Conservation (phyloP, 78 protist species). For the Dictyostelium purpureum region DNA sequence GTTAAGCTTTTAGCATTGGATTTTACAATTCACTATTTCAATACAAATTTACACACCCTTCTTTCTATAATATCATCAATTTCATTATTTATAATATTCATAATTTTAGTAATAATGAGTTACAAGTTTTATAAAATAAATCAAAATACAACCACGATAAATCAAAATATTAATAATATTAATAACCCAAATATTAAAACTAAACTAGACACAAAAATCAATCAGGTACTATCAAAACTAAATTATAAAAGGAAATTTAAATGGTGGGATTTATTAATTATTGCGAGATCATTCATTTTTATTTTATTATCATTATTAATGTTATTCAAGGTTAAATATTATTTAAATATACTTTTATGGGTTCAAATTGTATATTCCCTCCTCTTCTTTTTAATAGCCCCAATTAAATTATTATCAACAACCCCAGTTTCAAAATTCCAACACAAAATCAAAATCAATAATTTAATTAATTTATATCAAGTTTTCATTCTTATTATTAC, state of each 20-base stretch:
- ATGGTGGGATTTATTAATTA: neutral
- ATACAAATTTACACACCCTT: too few species aligned
- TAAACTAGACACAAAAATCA: too few species aligned
- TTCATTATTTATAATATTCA: neutral
- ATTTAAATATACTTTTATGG: neutral
- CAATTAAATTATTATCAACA: neutral
- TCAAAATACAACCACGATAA: neutral
- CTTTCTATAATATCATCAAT: neutral
- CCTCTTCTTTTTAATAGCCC: neutral
- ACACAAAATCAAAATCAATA: neutral
- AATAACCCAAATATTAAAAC: too few species aligned
- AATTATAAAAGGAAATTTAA: neutral
- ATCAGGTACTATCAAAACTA: neutral
- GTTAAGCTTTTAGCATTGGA: neutral
- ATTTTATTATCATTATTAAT: neutral
- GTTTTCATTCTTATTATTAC: neutral
- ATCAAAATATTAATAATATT: neutral
- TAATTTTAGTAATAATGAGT: too few species aligned
- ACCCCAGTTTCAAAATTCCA: too few species aligned
- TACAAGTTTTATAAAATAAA: neutral
- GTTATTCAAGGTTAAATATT: neutral
- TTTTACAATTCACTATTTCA: neutral
- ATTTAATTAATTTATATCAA: neutral
- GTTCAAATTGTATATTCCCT: neutral
- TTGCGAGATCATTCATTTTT: neutral